phyloP scores from a whole-genome alignment of 371 early-diverging fungal species.

The Mycotypha africana region DNA sequence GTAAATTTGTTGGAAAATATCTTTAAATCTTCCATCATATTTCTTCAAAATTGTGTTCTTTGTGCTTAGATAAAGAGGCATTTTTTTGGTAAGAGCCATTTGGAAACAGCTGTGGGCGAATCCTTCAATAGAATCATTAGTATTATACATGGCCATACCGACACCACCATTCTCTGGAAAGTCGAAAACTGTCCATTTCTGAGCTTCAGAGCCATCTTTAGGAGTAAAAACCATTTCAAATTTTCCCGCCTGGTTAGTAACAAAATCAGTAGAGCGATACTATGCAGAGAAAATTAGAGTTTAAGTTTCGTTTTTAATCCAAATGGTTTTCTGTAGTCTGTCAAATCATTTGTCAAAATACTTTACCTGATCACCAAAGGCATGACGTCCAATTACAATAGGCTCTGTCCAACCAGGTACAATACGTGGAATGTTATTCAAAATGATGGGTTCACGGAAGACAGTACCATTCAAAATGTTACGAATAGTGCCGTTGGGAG shows the following conservation, averaged over 20 bases:
- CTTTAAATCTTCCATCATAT: slow-evolving; percentile 96
- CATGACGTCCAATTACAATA: slow-evolving; percentile 91
- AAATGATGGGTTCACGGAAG: slow-evolving; percentile 92
- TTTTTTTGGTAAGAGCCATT: slow-evolving; percentile 77
- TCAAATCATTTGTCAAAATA: not conserved
- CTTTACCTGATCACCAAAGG: slow-evolving; percentile 85
- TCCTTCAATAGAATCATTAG: slow-evolving; percentile 79
- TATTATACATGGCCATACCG: slow-evolving; percentile 92
- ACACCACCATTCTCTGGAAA: slow-evolving; percentile 74
- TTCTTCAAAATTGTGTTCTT: slow-evolving; percentile 94
- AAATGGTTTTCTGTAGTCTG: not conserved
- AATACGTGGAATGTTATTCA: slow-evolving; percentile 82
- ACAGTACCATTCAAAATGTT: slow-evolving; percentile 93
- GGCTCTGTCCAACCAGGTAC: slow-evolving; percentile 93
- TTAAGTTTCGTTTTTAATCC: too few relatives aligned
- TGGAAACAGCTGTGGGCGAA: slow-evolving; percentile 92
- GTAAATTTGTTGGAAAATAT: slow-evolving; percentile 87
- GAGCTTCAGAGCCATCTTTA: slow-evolving; percentile 61
- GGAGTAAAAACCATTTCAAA: slow-evolving; percentile 88
- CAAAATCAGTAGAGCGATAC: slow-evolving; percentile 90
- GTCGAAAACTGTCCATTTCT: slow-evolving; percentile 64
- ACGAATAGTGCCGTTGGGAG: slow-evolving; percentile 95
- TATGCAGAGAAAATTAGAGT: slow-evolving; percentile 1
- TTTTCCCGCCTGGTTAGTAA: slow-evolving; percentile 74
- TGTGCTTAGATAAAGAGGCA: slow-evolving; percentile 89